A percentile compares a stretch with the other conserved stretches of the same genome.
These are phyloP conservation scores for Coniochaeta hoffmannii DNA, from an alignment of 2,329 filamentous ascomycete species.

Conservation along the genomic window DNA sequence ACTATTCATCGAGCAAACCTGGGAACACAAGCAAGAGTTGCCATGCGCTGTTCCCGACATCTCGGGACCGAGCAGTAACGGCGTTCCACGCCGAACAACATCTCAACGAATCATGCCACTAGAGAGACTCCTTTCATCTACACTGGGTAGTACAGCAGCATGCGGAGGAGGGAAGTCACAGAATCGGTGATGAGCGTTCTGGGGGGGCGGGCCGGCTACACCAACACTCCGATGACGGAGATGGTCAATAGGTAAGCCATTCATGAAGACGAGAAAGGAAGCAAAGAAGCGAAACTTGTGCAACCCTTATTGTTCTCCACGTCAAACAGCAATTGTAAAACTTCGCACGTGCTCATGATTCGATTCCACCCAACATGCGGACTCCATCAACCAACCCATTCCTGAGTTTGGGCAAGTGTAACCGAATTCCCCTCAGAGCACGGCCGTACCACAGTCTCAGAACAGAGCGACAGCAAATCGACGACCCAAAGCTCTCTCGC, in stretches of 20 bases:
- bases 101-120: background rate
- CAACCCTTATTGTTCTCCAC: background rate
- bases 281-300: background rate
- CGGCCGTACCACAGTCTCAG: background rate
- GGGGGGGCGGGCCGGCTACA: background rate
- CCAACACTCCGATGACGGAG: background rate
- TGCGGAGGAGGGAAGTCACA: background rate
- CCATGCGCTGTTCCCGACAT: background rate
- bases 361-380: background rate
- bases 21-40: background rate
- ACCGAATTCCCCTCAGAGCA: no score
- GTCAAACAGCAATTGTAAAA: no score
- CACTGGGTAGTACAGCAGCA: background rate
- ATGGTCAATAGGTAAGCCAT: background rate
- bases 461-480: background rate
- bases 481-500: background rate
- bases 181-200: background rate
- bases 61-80: background rate
- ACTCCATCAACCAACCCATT: background rate
- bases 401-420: background rate
- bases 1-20: background rate
- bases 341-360: no score
- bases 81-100: background rate
- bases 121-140: background rate
- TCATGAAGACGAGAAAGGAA: background rate